A percentile compares a stretch with the other conserved stretches of the same genome.
These are phyloP conservation scores for Picea abies DNA, from an alignment of 83 land plant genomes.

Conservation along the genomic window DNA sequence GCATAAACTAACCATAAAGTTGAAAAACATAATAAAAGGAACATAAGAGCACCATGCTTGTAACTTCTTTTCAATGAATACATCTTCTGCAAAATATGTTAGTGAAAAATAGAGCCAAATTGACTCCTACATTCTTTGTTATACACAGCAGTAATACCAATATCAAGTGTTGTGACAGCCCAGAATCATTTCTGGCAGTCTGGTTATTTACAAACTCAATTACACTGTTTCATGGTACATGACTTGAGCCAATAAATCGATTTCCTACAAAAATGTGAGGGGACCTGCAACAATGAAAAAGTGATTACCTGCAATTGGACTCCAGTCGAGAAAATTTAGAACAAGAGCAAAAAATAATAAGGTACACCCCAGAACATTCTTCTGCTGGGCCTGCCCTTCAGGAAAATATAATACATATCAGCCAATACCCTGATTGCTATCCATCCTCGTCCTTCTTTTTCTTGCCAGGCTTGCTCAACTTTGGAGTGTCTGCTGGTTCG, in stretches of 20 bases:
- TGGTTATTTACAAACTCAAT: constrained; percentile 21
- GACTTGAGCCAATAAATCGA: constrained; percentile 22
- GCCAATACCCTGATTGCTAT: constrained; percentile 1
- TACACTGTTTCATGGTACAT: constrained; percentile 21
- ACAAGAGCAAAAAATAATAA: constrained; percentile 16
- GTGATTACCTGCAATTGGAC: constrained; percentile 18
- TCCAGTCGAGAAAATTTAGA: constrained; percentile 17
- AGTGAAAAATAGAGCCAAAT: constrained; percentile 14
- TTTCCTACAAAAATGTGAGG: constrained; percentile 23
- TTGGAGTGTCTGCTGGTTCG: constrained; percentile 29
- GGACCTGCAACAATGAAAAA: constrained; percentile 11
- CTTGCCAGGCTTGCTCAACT: constrained; percentile 21
- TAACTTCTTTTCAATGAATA: neutral
- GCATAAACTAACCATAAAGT: no score
- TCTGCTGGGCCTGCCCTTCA: constrained; percentile 10
- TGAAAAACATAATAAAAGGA: no score
- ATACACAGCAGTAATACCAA: constrained; percentile 2
- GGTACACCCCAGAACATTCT: neutral
- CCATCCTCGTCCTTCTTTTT: constrained; percentile 19
- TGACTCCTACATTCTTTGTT: constrained; percentile 18
- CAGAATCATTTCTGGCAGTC: constrained; percentile 19
- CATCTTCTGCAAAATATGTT: constrained; percentile 15
- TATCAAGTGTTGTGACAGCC: neutral
- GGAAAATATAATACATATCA: constrained; percentile 9
- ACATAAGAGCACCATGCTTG: no score